Evolutionary conservation across 2,329 filamentous ascomycete genomes (phyloP).

Genomic region (Fusarium stilboides): DNA sequence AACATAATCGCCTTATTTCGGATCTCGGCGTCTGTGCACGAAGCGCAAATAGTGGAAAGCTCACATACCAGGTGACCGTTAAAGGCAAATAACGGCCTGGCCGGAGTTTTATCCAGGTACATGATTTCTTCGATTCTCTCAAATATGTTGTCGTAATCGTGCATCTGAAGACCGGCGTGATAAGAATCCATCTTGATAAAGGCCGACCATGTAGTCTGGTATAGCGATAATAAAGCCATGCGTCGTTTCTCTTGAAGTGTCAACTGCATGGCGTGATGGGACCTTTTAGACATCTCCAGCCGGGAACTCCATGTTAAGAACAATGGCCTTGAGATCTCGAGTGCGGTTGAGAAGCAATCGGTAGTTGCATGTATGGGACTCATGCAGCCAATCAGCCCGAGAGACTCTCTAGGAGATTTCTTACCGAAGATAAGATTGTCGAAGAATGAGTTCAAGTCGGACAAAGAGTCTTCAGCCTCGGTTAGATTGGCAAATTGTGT

Average conservation of each 20-base stretch:
- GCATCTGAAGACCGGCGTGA: neutral
- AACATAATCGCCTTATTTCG: conserved; percentile 27
- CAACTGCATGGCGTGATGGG: neutral
- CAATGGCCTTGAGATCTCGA: neutral
- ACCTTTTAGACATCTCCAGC: neutral
- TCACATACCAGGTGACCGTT: conserved; percentile 31
- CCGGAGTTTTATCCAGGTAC: neutral
- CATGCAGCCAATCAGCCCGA: neutral
- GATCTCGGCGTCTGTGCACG: conserved; percentile 16
- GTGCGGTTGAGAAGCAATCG: neutral
- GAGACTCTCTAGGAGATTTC: neutral
- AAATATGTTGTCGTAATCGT: conserved; percentile 23
- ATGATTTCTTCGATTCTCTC: conserved; percentile 21
- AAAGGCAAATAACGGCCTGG: conserved; percentile 34
- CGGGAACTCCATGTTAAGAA: conserved; percentile 13
- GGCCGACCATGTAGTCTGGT: conserved; percentile 12
- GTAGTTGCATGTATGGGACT: neutral
- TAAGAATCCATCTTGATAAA: conserved; percentile 3
- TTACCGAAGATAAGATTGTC: neutral
- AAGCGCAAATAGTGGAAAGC: conserved; percentile 32
- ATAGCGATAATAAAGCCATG: conserved; percentile 8
- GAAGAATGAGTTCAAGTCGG: neutral
- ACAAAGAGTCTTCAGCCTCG: conserved; percentile 17
- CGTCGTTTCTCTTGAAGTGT: neutral
- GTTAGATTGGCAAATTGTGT: conserved; percentile 25